Conservation (phyloP, 164 flowering plant genomes). For the Aristolochia fimbriata region DNA sequence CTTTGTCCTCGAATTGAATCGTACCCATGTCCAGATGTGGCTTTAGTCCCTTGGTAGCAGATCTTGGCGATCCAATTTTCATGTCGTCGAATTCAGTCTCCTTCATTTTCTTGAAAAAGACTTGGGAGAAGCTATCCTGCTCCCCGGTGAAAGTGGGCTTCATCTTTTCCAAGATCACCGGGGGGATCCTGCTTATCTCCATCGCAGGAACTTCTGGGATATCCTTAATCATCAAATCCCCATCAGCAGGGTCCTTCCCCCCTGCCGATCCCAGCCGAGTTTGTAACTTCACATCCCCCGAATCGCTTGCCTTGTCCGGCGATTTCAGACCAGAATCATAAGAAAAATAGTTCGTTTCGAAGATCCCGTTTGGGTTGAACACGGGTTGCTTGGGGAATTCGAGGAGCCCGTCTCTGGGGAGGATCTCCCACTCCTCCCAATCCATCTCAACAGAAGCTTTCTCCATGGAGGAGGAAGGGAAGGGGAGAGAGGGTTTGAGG, state of each 20-base stretch:
- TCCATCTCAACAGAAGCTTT: constrained; percentile 26
- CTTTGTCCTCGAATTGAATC: constrained; percentile 9
- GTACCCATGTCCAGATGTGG: constrained; percentile 16
- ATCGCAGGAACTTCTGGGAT: constrained; percentile 12
- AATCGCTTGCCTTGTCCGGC: constrained; percentile 3
- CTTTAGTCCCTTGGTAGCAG: constrained; percentile 17
- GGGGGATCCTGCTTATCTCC: constrained; percentile 5
- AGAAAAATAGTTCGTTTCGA: constrained; percentile 33
- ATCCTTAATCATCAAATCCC: constrained; percentile 13
- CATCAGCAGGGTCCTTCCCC: constrained; percentile 11
- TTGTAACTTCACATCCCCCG: constrained; percentile 5
- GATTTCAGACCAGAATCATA: neutral
- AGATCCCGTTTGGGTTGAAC: constrained; percentile 9
- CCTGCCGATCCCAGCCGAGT: neutral
- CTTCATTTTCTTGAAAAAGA: constrained; percentile 43
- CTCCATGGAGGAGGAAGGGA: constrained; percentile 3
- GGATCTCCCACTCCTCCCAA: constrained; percentile 43
- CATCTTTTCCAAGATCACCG: constrained; percentile 4
- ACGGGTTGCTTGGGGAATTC: constrained; percentile 8
- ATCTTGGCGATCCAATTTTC: constrained; percentile 39
- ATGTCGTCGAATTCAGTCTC: constrained; percentile 65
- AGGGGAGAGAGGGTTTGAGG: neutral
- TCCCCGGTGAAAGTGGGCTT: constrained; percentile 19
- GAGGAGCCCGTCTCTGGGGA: constrained; percentile 29
- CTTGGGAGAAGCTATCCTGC: constrained; percentile 28